phyloP scores from a whole-genome alignment of 129 eudicot genomes.

The Pseudognaphalium luteoalbum region DNA sequence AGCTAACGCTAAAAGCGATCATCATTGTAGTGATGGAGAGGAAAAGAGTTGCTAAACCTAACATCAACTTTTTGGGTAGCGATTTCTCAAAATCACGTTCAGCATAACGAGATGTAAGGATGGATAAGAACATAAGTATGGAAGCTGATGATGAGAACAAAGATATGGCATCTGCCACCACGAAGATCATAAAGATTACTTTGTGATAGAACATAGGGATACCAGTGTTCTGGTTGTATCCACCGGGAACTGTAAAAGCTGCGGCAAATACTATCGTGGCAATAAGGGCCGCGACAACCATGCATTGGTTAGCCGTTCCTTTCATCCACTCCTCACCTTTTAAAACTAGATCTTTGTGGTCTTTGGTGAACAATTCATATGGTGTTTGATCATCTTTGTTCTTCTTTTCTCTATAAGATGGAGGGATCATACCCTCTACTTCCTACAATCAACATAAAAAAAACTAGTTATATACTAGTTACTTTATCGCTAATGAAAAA shows the following conservation, averaged over 20 bases:
- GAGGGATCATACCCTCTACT: slow-evolving; percentile 29
- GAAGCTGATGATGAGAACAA: neutral
- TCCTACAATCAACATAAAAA: slow-evolving; percentile 28
- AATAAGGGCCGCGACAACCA: too few relatives aligned
- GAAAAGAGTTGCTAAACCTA: neutral
- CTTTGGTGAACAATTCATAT: slow-evolving; percentile 26
- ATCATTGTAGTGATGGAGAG: neutral
- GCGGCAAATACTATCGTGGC: too few relatives aligned
- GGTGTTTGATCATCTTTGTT: slow-evolving; percentile 36
- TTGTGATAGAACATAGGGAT: neutral
- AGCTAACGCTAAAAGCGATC: slow-evolving; percentile 9
- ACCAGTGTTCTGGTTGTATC: slow-evolving; percentile 1
- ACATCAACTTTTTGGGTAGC: neutral
- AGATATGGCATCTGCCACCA: slow-evolving; percentile 21
- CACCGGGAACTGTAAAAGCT: too few relatives aligned
- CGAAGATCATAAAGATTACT: neutral
- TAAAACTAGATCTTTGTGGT: slow-evolving; percentile 31
- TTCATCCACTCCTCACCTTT: neutral
- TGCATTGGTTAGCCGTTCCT: too few relatives aligned
- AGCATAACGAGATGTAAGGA: slow-evolving; percentile 14
- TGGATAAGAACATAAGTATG: neutral
- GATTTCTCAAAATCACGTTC: slow-evolving; percentile 11
- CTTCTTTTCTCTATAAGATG: slow-evolving; percentile 18
- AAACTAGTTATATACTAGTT: neutral
- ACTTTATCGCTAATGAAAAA: too few relatives aligned